Conservation (phyloP, 2,329 filamentous ascomycete genomes). For the Pseudogymnoascus verrucosus region DNA sequence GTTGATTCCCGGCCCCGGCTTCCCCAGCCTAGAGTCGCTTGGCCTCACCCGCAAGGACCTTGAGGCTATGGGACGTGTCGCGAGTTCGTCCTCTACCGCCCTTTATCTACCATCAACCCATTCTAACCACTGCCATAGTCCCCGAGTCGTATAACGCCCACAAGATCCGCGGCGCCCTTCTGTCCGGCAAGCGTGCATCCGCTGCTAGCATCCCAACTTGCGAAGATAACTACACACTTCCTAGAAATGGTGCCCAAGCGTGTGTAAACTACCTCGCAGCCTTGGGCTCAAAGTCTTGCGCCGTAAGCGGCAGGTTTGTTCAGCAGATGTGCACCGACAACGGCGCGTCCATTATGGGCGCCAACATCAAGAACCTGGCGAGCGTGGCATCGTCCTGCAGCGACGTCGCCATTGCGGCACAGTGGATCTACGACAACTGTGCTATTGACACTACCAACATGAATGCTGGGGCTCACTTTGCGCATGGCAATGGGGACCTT, state of each 20-base stretch:
- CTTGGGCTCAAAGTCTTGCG: not conserved
- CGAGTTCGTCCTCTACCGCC: not conserved
- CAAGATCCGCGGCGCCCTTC: not conserved
- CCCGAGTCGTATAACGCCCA: conserved; percentile 1
- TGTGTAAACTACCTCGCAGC: not conserved
- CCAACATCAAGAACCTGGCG: not conserved
- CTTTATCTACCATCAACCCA: not conserved
- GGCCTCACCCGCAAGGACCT: conserved; percentile 2
- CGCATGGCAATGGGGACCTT: not conserved
- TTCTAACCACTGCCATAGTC: not conserved
- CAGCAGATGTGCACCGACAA: not conserved
- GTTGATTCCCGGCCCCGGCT: not conserved
- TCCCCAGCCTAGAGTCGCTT: not conserved
- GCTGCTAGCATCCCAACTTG: not conserved
- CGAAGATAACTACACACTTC: not conserved
- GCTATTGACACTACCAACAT: not conserved
- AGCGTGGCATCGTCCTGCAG: not conserved
- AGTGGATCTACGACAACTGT: not conserved
- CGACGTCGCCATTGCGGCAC: not conserved
- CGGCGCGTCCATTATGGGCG: not conserved
- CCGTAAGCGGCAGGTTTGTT: not conserved
- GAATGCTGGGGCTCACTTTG: not conserved
- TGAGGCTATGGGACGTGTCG: not conserved
- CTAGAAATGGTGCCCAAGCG: not conserved
- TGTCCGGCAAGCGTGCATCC: not conserved